Base-by-base conservation (phyloP, 2,329 filamentous ascomycete genomes). In the Diaporthe citri region DNA sequence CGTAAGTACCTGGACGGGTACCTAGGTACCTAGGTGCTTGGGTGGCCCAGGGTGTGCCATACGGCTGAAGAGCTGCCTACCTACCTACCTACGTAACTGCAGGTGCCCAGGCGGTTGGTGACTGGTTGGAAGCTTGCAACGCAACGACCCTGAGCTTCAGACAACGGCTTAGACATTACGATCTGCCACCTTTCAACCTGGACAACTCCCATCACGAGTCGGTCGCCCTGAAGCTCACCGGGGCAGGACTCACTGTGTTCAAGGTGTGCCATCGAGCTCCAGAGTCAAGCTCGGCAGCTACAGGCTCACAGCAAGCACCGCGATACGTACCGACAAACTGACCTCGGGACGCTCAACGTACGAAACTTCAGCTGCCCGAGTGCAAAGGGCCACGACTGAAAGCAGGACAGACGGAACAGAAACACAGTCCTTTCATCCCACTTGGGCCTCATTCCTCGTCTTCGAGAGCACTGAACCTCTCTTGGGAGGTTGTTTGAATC, bases 51-150 rank as follows among this genome's bases (percentile, higher is more conserved):
- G 43, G 43, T 36, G 46, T 51, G 62, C 31, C 17, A 17, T 51
- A 52, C 62, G 36, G 48, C 46, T 66, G 22, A 66, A 51, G 62
- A 67, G 64, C 64, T 67, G 46, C 64, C 64, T 67, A 25, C 41
- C 55, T 67, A 25, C 41, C 55, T 57, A 28, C 56, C 28, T 48
- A 48, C 8, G 41, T 66, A 34, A 66, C 60, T 66, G 60, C 60
- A 66, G 60, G 41, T 48, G 60, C 60, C 60, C 39, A 46, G 55
- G 52, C 52, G 52, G 60, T 64, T 64, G 60, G 60, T 64, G 41
- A 64, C 28, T 67, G 62, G 46, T 67, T 52, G 62, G 46, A 39
- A 52, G 64, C 46, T 66, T 67, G 64, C 64, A 67, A 39, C 64
- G 48, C 64, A 52, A 52, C 46, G 43, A 51, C 62, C 43, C 62